These are phyloP conservation scores for Solioccasus polychromus DNA, from an alignment of 768 basidiomycete species.

Conservation along the genomic window DNA sequence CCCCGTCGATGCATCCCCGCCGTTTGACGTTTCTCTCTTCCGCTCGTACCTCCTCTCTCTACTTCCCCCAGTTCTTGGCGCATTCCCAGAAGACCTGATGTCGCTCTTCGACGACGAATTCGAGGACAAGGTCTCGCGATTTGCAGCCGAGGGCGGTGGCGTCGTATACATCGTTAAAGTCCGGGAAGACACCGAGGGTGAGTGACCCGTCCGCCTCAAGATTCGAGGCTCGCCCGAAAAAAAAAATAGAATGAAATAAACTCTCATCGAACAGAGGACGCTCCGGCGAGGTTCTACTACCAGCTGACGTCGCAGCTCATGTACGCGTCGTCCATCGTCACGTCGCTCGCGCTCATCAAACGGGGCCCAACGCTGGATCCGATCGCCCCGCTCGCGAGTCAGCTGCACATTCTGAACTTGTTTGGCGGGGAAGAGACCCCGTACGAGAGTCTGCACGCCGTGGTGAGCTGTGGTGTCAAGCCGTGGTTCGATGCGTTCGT, in stretches of 20 bases:
- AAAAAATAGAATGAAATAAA: too few relatives aligned
- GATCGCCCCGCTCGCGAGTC: constrained; percentile 71
- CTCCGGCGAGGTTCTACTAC: constrained; percentile 60
- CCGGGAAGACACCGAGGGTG: constrained; percentile 73
- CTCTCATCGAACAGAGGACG: constrained; percentile 52
- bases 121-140: constrained; percentile 70
- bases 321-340: constrained; percentile 77
- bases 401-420: constrained; percentile 90
- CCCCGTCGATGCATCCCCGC: constrained; percentile 37
- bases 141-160: constrained; percentile 71
- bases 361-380: constrained; percentile 81
- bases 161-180: constrained; percentile 82
- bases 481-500: constrained; percentile 99
- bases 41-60: constrained; percentile 67
- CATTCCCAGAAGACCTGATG: constrained; percentile 59
- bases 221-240: too few relatives aligned
- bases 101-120: constrained; percentile 71
- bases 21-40: constrained; percentile 70
- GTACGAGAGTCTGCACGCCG: constrained; percentile 92
- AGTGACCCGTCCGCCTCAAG: too few relatives aligned
- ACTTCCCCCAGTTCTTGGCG: constrained; percentile 81
- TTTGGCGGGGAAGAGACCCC: constrained; percentile 88
- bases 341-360: constrained; percentile 94
- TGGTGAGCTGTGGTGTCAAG: constrained; percentile 94
- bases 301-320: constrained; percentile 67